Evolutionary conservation across 2,329 filamentous ascomycete genomes (phyloP).

Genomic region (Colletotrichum siamense): DNA sequence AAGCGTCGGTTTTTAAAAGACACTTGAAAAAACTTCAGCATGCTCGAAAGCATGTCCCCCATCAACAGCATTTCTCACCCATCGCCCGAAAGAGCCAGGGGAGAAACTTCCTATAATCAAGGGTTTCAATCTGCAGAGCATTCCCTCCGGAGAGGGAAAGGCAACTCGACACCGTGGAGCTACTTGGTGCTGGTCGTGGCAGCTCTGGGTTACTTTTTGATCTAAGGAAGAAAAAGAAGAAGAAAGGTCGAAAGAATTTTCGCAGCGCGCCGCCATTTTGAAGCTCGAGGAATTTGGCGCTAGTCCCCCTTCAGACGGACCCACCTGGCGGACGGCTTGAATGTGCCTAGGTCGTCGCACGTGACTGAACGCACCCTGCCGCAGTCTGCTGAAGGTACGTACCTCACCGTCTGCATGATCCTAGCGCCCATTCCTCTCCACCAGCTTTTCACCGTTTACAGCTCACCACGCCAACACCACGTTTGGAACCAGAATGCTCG

Average conservation of each 20-base stretch:
- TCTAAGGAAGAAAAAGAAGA: constrained; percentile 53
- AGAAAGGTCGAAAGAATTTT: constrained; percentile 39
- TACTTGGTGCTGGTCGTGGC: constrained; percentile 68
- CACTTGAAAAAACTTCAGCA: not conserved
- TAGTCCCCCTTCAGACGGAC: constrained; percentile 23
- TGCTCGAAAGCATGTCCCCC: constrained; percentile 53
- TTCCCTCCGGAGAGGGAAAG: constrained; percentile 54
- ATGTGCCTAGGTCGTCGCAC: not conserved
- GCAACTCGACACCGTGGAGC: constrained; percentile 66
- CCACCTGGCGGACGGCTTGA: not conserved
- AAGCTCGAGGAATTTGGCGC: constrained; percentile 13
- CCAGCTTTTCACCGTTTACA: not conserved
- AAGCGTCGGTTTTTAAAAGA: not conserved
- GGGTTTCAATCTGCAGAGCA: constrained; percentile 64
- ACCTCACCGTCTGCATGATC: not conserved
- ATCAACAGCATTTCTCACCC: constrained; percentile 66
- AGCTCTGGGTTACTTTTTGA: constrained; percentile 68
- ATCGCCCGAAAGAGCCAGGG: constrained; percentile 47
- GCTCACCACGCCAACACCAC: not conserved
- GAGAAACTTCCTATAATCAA: constrained; percentile 69
- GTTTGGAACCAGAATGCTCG: not conserved
- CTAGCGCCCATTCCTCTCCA: not conserved
- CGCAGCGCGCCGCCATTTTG: constrained; percentile 11
- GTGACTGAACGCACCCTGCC: not conserved
- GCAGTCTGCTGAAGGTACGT: not conserved